phyloP scores from a whole-genome alignment of 1,139 yeast species.

The Blastobotrys apis region DNA sequence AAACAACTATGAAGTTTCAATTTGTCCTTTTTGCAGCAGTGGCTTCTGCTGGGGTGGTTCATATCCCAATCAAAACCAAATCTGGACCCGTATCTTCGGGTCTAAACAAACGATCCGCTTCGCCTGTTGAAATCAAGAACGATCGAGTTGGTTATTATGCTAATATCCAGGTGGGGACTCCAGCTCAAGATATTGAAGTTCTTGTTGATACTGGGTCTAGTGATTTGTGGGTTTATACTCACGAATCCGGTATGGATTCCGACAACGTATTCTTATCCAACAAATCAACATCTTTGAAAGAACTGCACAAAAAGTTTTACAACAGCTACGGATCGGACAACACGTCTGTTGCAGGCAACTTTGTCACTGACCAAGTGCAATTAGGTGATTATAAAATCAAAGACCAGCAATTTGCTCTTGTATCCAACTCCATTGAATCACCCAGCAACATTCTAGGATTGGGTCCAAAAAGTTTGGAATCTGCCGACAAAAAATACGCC shows the following conservation, averaged over 20 bases:
- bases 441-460: conserved; percentile 42
- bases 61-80: conserved; percentile 1
- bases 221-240: conserved; percentile 52
- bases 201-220: conserved; percentile 63
- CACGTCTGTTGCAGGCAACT: conserved; percentile 45
- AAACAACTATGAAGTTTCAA: neutral
- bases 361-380: conserved; percentile 78
- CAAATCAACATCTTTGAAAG: conserved; percentile 10
- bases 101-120: neutral
- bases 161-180: conserved; percentile 22
- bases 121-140: conserved; percentile 4
- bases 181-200: conserved; percentile 21
- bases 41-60: neutral
- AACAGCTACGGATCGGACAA: conserved; percentile 4
- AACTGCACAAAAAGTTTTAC: conserved; percentile 1
- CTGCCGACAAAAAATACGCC: conserved; percentile 15
- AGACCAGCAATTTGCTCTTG: conserved; percentile 12
- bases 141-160: conserved; percentile 12
- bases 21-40: neutral
- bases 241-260: neutral
- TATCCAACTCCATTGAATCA: conserved; percentile 26
- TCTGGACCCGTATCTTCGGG: too few relatives aligned
- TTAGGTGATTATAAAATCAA: conserved; percentile 32
- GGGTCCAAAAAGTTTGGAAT: conserved; percentile 45
- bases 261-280: neutral